Evolutionary conservation across 75 land plant genomes (phyloP).

Genomic region (Picea glauca): DNA sequence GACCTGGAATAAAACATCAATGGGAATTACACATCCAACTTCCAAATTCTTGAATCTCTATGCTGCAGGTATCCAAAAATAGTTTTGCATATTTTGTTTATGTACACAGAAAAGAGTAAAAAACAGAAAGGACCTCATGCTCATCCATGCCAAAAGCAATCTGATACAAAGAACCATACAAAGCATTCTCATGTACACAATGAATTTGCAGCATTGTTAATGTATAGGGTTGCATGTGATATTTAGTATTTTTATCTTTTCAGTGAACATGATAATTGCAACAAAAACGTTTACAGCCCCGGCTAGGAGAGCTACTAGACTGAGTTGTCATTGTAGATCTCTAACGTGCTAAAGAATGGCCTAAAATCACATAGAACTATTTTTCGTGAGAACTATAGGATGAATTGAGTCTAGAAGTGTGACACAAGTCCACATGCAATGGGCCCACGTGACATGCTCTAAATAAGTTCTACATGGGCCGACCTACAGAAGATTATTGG

Average conservation of each 20-base stretch:
- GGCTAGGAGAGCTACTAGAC: too few species aligned
- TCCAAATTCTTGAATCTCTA: background rate
- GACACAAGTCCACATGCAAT: too few species aligned
- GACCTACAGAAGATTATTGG: too few species aligned
- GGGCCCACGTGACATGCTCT: too few species aligned
- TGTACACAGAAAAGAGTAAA: background rate
- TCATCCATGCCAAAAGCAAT: background rate
- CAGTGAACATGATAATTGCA: too few species aligned
- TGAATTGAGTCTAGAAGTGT: too few species aligned
- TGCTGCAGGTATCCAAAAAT: background rate
- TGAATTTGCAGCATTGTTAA: background rate
- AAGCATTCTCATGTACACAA: background rate
- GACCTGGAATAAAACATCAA: constrained; percentile 42
- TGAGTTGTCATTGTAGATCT: too few species aligned
- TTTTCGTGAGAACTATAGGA: too few species aligned
- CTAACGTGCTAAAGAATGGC: too few species aligned
- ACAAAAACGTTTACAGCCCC: too few species aligned
- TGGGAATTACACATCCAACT: background rate
- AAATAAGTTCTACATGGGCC: too few species aligned
- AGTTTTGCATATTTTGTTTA: background rate
- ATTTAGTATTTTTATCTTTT: background rate
- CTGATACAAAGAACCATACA: background rate
- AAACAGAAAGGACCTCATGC: background rate
- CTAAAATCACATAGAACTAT: too few species aligned
- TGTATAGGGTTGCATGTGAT: background rate